These are phyloP conservation scores for Cryphonectria radicalis DNA, from an alignment of 2,329 filamentous ascomycete species.

Conservation along the genomic window DNA sequence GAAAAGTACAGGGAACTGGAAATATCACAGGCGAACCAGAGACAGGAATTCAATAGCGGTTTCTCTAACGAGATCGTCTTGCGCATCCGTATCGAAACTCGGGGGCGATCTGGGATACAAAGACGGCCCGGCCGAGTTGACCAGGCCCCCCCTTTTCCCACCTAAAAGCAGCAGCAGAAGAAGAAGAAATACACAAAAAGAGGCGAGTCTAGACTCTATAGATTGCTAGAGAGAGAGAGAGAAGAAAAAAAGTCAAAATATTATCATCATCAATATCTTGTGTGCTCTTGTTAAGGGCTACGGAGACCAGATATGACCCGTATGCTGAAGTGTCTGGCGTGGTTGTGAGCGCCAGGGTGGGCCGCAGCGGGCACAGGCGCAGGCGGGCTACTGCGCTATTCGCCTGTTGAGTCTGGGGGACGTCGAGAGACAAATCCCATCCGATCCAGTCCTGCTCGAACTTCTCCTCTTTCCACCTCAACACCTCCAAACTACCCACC, in stretches of 20 bases:
- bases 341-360: slow-evolving; percentile 26
- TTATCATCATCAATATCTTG: not conserved
- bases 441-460: slow-evolving; percentile 35
- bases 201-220: not conserved
- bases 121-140: slow-evolving; percentile 7
- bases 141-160: not conserved
- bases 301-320: not conserved
- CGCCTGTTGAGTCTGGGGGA: slow-evolving; percentile 26
- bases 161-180: not conserved
- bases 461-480: slow-evolving; percentile 38
- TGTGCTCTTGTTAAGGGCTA: slow-evolving; percentile 3
- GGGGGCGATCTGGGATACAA: slow-evolving; percentile 1
- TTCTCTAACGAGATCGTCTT: not conserved
- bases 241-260: not conserved
- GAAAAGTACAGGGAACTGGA: slow-evolving; percentile 3
- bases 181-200: not conserved
- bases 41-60: not conserved
- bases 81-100: slow-evolving; percentile 13
- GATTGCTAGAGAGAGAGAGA: not conserved
- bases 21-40: not conserved
- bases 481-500: slow-evolving; percentile 37
- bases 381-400: slow-evolving; percentile 33
- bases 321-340: slow-evolving; percentile 17
- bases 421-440: slow-evolving; percentile 34
- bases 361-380: slow-evolving; percentile 26